Conservation (phyloP, 345 rosid genomes). For the Populus euphratica region DNA sequence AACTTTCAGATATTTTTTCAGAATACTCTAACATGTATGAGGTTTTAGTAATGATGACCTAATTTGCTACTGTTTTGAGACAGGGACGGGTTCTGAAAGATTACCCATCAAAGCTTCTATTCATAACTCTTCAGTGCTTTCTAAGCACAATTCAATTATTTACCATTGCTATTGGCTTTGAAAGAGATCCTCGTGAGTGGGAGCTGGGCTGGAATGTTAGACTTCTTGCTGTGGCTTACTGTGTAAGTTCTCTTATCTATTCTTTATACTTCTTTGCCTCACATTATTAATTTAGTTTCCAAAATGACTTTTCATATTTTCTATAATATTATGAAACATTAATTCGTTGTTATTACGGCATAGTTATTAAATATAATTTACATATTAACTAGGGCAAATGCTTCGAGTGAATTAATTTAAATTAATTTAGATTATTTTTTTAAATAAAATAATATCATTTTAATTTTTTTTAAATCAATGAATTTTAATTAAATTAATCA, state of each 20-base stretch:
- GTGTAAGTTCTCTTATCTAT: constrained; percentile 36
- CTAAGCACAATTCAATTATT: constrained; percentile 73
- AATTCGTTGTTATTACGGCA: no score
- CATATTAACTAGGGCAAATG: no score
- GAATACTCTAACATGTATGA: no score
- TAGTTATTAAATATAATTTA: no score
- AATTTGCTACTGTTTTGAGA: not conserved
- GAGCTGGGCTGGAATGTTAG: constrained; percentile 73
- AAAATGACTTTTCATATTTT: not conserved
- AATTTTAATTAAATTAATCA: no score
- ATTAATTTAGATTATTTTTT: no score
- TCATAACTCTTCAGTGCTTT: constrained; percentile 74
- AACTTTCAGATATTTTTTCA: no score
- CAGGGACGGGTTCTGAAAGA: constrained; percentile 58
- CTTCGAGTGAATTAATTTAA: no score
- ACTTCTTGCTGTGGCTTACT: constrained; percentile 71
- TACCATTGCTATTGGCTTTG: constrained; percentile 66
- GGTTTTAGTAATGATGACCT: not conserved
- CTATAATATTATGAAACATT: no score
- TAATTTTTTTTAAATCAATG: no score
- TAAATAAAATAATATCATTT: no score
- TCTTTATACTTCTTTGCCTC: not conserved
- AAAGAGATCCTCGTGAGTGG: constrained; percentile 71
- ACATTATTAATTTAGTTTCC: not conserved
- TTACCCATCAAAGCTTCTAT: constrained; percentile 82